Evolutionary conservation across 306 rosid species (phyloP), one percentile per base, ranked within the genome.

Genomic region (Trifolium subterraneum): DNA sequence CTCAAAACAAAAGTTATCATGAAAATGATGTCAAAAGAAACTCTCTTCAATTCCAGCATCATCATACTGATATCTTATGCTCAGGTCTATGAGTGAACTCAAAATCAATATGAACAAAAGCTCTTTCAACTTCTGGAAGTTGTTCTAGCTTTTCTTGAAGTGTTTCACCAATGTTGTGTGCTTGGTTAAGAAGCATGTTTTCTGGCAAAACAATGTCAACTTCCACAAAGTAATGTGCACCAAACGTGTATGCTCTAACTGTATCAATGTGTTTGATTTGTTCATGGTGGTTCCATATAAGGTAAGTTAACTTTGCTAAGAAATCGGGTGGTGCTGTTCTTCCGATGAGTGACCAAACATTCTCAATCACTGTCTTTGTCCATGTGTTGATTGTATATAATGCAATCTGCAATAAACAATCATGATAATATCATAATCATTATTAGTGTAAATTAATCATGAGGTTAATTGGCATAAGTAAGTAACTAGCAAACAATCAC

Each of bases 231-330:
- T 92, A 87, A 45, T 74, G 78, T 29, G 91, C 78, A 18, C 97
- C 97, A 52, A 92, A 82, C 0, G 96, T 92, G 82, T 91, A 91
- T 6, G 97, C 97, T 66, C 97, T 86, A 41, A 91, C 95, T 1
- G 97, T 91, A 55, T 91, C 97, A n/a, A 91, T 91, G 79, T 89
- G 86, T 83, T 80, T 80, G 27, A 91, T 87, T 51, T 82, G 86
- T 66, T 88, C 87, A 62, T 91, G 96, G 76, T 91, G 96, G 60
- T 91, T 89, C 97, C 97, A 91, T 75, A 89, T 83, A 59, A 92
- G 82, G 71, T 81, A 92, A 0, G 96, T 92, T 27, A 91, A 41
- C 87, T 92, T 92, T 0, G 91, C 86, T 33, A 92, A 75, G 64
- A 80, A 92, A 13, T 92, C 96, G 0, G 97, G 97, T 1, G 97